Evolutionary conservation across 345 rosid genomes (phyloP).

Genomic region (Eucalyptus pumila): DNA sequence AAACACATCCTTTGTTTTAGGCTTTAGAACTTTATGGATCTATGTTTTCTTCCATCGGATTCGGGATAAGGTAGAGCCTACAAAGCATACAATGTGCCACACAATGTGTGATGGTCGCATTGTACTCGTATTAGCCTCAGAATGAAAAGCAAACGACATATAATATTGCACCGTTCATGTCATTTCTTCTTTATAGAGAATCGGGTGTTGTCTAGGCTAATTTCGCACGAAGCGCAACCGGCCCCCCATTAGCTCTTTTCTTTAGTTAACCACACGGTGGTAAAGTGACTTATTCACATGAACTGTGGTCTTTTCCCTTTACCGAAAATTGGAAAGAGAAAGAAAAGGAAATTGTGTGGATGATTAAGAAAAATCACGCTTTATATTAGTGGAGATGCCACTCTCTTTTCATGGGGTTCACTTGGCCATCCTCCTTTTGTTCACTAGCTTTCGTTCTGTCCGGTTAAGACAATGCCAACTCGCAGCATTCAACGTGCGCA

Average conservation of each 20-base stretch:
- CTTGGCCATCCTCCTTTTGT: not conserved
- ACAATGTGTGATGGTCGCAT: not conserved
- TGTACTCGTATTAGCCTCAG: not conserved
- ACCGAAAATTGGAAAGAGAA: not conserved
- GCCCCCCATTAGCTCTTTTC: not conserved
- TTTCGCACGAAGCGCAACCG: not conserved
- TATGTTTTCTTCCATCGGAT: not conserved
- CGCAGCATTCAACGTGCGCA: not conserved
- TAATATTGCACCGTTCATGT: not conserved
- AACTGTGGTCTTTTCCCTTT: not conserved
- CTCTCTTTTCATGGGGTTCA: not conserved
- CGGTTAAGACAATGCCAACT: not conserved
- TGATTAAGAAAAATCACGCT: not conserved
- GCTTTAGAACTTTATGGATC: not conserved
- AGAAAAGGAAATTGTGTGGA: not conserved
- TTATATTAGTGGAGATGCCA: not conserved
- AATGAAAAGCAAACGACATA: not conserved
- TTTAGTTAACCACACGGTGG: not conserved
- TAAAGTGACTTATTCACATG: not conserved
- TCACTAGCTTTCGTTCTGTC: not conserved
- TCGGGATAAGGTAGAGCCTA: not conserved
- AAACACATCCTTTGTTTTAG: not conserved
- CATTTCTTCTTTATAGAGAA: not conserved
- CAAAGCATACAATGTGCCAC: not conserved
- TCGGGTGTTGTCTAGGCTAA: not conserved